A percentile compares a stretch with the other conserved stretches of the same genome.
These are phyloP conservation scores for Scedosporium aurantiacum DNA, from an alignment of 2,329 filamentous ascomycete genomes.

Conservation along the genomic window DNA sequence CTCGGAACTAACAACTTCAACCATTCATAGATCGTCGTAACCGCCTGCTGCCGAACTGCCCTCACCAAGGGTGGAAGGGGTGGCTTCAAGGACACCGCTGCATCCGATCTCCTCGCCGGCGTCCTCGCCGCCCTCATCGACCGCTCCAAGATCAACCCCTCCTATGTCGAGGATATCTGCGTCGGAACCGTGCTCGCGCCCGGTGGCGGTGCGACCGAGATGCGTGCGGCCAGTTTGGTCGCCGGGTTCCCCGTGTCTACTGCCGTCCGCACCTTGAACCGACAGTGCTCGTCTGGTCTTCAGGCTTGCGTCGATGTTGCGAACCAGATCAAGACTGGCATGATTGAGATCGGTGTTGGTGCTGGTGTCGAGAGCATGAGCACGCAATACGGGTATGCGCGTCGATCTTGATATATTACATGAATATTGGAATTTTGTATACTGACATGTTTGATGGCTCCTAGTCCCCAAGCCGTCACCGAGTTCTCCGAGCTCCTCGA, in stretches of 20 bases:
- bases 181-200: conserved; percentile 87
- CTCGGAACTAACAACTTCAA: conserved; percentile 15
- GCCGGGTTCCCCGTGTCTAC: conserved; percentile 81
- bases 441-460: conserved; percentile 3
- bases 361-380: conserved; percentile 97
- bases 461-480: conserved; percentile 67
- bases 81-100: conserved; percentile 87
- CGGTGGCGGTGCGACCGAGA: conserved; percentile 91
- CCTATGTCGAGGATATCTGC: conserved; percentile 80
- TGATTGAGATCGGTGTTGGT: conserved; percentile 92
- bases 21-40: conserved; percentile 64
- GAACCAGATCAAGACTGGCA: conserved; percentile 79
- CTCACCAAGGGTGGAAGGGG: conserved; percentile 91
- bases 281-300: conserved; percentile 87
- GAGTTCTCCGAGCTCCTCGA: conserved; percentile 91
- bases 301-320: conserved; percentile 91
- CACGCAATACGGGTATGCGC: conserved; percentile 68
- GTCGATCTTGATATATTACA: not conserved
- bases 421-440: no score
- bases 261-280: conserved; percentile 80
- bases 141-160: conserved; percentile 80
- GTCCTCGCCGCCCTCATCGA: conserved; percentile 72
- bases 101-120: conserved; percentile 74
- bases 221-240: conserved; percentile 80
- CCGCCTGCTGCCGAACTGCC: conserved; percentile 79